Base-by-base conservation (phyloP, 2,329 filamentous ascomycete genomes). In the Cladosporium oxysporum region DNA sequence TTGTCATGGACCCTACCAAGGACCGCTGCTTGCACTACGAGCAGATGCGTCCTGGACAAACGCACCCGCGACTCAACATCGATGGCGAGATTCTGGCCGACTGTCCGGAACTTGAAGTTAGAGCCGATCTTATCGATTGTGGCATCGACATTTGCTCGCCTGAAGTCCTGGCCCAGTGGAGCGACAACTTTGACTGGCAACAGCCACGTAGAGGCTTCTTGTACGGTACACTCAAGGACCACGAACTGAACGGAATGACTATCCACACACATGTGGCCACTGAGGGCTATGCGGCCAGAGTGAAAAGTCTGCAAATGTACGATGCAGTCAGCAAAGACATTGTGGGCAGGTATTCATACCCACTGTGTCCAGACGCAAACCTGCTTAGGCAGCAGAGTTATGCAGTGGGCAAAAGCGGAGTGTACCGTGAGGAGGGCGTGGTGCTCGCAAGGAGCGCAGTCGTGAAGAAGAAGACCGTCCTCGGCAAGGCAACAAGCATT, bases 71-170 rank as follows among this genome's bases (percentile, higher is more conserved):
- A 71, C 86, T 88, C 68, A 86, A 86, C 59, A 85, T 98, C 57
- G 93, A 97, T 72, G 86, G 91, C 2, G 89, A 92, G 44, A 83
- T 97, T n/a, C 82, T 97, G 21, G 87, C 90, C 62, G 84, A 87
- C 58, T 84, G 91, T 70, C 83, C 86, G 6, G 91, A 96, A 76
- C 85, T 97, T 60, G 92, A 96, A 72, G 83, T 97, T 23, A 88
- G 93, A 47, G 87, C 90, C 69, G 94, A 99, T 78, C 82, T 99
- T 66, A 91, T 98, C 68, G 95, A 99, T 78, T 93, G 92, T 72
- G 91, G 92, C 62, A 95, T 99, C 74, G 95, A 99, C 76, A 98
- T 99, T 69, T 98, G 94, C 79, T 98, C 95, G 0, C 93, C 94
- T 0, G 95, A 98, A 75, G 93, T 97, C 10, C 85, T 98, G 52